Percentiles rank a stretch among this genome's conserved stretches.
These are phyloP conservation scores for Chlorella sp. DNA, from an alignment of 139 green algal species.

Conservation along the genomic window DNA sequence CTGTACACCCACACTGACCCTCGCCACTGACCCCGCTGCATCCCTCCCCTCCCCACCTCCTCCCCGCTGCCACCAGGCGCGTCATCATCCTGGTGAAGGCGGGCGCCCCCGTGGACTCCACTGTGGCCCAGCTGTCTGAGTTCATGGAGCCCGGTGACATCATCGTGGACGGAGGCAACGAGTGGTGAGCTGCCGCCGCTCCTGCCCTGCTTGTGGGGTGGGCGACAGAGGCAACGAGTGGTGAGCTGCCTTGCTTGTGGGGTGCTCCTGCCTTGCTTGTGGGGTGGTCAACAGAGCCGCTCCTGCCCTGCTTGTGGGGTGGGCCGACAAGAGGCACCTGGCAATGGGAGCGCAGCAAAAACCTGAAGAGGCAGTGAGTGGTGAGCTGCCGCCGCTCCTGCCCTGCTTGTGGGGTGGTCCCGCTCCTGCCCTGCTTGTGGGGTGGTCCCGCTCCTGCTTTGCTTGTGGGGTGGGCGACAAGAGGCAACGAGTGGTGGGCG, in stretches of 20 bases:
- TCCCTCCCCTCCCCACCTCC: background rate
- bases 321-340: no score
- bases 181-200: slow-evolving; percentile 73
- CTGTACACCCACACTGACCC: no score
- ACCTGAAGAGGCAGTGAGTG: slow-evolving; percentile 97
- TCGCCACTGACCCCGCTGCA: no score
- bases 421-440: no score
- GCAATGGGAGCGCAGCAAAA: no score
- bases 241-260: no score
- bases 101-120: slow-evolving; percentile 94
- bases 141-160: slow-evolving; percentile 95
- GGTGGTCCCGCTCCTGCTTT: no score
- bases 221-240: slow-evolving; percentile 95
- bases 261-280: no score
- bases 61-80: slow-evolving; percentile 55
- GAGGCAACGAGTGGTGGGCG: no score
- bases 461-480: no score
- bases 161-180: slow-evolving; percentile 98
- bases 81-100: slow-evolving; percentile 99
- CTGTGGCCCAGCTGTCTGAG: slow-evolving; percentile 87
- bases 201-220: background rate
- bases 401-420: background rate
- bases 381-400: slow-evolving; percentile 46
- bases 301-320: no score
- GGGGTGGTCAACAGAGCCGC: no score